Percentiles rank a stretch among this genome's conserved stretches.
phyloP scores from a whole-genome alignment of 768 basidiomycete genomes.

The Hericium erinaceus region DNA sequence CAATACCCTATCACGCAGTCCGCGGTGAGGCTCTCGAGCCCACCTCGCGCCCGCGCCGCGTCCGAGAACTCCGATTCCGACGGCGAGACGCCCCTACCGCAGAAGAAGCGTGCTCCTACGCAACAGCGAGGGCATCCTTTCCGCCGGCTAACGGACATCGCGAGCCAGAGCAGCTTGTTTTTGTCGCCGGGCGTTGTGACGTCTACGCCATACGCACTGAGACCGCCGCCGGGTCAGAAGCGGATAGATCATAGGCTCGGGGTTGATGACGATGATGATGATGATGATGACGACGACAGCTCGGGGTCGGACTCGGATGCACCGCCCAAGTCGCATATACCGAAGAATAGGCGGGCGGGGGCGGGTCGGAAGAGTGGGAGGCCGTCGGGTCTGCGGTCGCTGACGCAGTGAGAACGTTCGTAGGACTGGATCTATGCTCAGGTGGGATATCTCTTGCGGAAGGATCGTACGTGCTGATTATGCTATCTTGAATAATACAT shows the following conservation, averaged over 20 bases:
- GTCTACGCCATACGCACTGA: not conserved
- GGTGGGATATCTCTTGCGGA: not conserved
- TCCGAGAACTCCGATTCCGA: constrained; percentile 3
- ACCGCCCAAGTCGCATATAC: constrained; percentile 7
- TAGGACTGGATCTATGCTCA: not conserved
- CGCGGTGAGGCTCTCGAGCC: not conserved
- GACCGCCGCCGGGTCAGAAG: constrained; percentile 1
- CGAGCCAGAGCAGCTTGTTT: constrained; percentile 6
- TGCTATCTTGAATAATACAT: no score
- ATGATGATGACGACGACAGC: constrained; percentile 6
- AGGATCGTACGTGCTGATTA: not conserved
- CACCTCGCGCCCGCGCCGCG: not conserved
- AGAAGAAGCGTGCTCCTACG: constrained; percentile 1
- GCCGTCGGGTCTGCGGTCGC: constrained; percentile 4
- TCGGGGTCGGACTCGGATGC: constrained; percentile 9
- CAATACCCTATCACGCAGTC: constrained; percentile 1
- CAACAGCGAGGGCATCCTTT: not conserved
- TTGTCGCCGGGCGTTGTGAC: not conserved
- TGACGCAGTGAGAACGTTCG: not conserved
- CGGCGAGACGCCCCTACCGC: not conserved
- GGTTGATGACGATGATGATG: not conserved
- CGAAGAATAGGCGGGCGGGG: constrained; percentile 12
- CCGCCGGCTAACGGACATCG: constrained; percentile 5
- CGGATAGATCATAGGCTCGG: not conserved
- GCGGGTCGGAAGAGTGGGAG: not conserved